Evolutionary conservation across 75 land plant species (phyloP), one percentile per base, ranked within the genome.

Genomic region (Sequoiadendron giganteum): DNA sequence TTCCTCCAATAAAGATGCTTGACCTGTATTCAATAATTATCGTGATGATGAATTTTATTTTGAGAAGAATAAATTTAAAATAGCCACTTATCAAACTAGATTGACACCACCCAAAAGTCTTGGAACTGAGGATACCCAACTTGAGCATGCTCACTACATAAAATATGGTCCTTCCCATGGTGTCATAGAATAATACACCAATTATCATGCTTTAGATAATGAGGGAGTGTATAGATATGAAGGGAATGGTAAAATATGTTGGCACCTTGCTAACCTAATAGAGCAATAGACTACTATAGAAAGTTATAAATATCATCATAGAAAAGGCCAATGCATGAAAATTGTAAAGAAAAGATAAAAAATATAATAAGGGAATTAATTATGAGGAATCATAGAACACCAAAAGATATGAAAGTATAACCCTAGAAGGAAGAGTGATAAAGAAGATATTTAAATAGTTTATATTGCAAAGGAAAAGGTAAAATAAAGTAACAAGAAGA

Each of bases 201-300:
- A 82, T 82, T 43, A 30, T 45, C 48, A 43, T n/a, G 49, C n/a
- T 47, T 82, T 52, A 43, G 84, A 82, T 45, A 49, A 80, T 43
- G 84, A 82, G 30, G 84, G 84, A n/a, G 84, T 82, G 84, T 82
- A 82, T 52, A 82, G 84, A 82, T 82, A 82, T 82, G 48, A 82
- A 49, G 84, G 84, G n/a, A 48, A 82, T 82, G 84, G 84, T 82
- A 82, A 82, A 82, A 52, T 82, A n/a, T 3, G 4, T 45, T 82
- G 84, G 84, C 48, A 32, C 48, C 84, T 52, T 9, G 52, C 84
- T 49, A 82, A 82, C 52, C 11, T 82, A 10, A 34, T 21, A n/a
- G 28, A 82, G 32, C 11, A 25, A 30, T 34, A 6, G 9, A 4
- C 30, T 82, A 45, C 84, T 82, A 30, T 47, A 28, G 84, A 10